Percentiles rank a stretch among this genome's conserved stretches.
These are phyloP conservation scores for Orbilia ellipsospora DNA, from an alignment of 2,329 filamentous ascomycete species.

Conservation along the genomic window DNA sequence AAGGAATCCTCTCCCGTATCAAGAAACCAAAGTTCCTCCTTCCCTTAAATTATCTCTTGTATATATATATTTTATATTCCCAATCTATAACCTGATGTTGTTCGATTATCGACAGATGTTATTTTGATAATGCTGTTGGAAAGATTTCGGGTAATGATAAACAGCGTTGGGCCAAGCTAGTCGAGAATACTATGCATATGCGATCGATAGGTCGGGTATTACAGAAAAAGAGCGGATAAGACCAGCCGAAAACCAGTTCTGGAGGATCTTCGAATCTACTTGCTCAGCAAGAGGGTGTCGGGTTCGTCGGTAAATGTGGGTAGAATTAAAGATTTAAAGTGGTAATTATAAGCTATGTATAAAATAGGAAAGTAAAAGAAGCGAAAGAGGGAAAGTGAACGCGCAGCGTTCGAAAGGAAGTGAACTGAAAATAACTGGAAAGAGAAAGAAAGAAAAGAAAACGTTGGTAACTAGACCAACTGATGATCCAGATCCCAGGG, in stretches of 20 bases:
- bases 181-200: constrained; percentile 40
- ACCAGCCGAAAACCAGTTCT: constrained; percentile 45
- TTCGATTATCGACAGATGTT: background rate
- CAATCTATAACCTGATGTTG: background rate
- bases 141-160: constrained; percentile 46
- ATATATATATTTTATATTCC: background rate
- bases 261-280: constrained; percentile 43
- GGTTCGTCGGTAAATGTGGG: constrained; percentile 18
- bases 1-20: background rate
- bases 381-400: constrained; percentile 50
- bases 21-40: constrained; percentile 18
- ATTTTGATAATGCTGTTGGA: background rate
- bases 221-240: constrained; percentile 40
- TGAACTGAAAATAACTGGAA: constrained; percentile 11
- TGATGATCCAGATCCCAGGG: constrained; percentile 40
- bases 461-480: constrained; percentile 48
- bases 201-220: constrained; percentile 32
- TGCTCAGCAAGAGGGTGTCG: constrained; percentile 47
- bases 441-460: constrained; percentile 28
- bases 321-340: constrained; percentile 31
- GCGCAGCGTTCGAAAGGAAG: constrained; percentile 45
- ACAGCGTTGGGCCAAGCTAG: constrained; percentile 34
- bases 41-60: constrained; percentile 6
- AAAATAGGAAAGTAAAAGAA: constrained; percentile 32
- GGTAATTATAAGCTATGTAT: constrained; percentile 40